Percentiles rank a stretch among this genome's conserved stretches.
phyloP scores from a whole-genome alignment of 164 flowering plant genomes.

The Vitis riparia region DNA sequence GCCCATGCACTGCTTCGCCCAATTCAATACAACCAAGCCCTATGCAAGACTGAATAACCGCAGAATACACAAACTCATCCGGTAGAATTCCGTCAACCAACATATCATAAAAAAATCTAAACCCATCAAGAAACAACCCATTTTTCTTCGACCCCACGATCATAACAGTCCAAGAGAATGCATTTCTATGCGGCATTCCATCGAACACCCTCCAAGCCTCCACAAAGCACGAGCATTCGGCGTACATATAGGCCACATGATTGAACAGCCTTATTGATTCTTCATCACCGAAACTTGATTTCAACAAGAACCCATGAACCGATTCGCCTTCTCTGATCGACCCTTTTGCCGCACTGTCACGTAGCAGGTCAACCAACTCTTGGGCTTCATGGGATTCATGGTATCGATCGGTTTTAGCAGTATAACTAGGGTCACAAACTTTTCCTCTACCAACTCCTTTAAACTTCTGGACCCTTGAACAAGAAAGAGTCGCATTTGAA shows the following conservation, averaged over 20 bases:
- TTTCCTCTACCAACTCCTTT: too few species aligned
- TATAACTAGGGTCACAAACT: too few species aligned
- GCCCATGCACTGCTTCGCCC: slow-evolving; percentile 58
- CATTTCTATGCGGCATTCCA: slow-evolving; percentile 41
- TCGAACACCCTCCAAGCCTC: slow-evolving; percentile 43
- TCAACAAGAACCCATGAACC: slow-evolving; percentile 45
- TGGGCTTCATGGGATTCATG: slow-evolving; percentile 7
- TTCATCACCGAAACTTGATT: slow-evolving; percentile 27
- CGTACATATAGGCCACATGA: slow-evolving; percentile 48
- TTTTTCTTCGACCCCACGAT: slow-evolving; percentile 50
- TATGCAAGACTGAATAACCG: slow-evolving; percentile 49
- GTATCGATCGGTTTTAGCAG: too few species aligned
- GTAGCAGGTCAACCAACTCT: slow-evolving; percentile 37
- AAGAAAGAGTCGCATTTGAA: too few species aligned
- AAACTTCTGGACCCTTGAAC: too few species aligned
- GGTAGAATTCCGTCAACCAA: slow-evolving; percentile 31
- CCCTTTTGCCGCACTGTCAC: slow-evolving; percentile 31
- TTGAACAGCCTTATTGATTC: slow-evolving; percentile 34
- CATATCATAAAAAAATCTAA: slow-evolving; percentile 43
- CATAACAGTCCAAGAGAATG: slow-evolving; percentile 66
- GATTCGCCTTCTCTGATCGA: slow-evolving; percentile 33
- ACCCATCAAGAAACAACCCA: slow-evolving; percentile 41
- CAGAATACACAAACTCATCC: slow-evolving; percentile 50
- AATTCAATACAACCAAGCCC: slow-evolving; percentile 36
- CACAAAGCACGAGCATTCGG: slow-evolving; percentile 41